Evolutionary conservation across 2,329 filamentous ascomycete genomes (phyloP), one percentile per base, ranked within the genome.

Genomic region (Endocalyx cinctus): DNA sequence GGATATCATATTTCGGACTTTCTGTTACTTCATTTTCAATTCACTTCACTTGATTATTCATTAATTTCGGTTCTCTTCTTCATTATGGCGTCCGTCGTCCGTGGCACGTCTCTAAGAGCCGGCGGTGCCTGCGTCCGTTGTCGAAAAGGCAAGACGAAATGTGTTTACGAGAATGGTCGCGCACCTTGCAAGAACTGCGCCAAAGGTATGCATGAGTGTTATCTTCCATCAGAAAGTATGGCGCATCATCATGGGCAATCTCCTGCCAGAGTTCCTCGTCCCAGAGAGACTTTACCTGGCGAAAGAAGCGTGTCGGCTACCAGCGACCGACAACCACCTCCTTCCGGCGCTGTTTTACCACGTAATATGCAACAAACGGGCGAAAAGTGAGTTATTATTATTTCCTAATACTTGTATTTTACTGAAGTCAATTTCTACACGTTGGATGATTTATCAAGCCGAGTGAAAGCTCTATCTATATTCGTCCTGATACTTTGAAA

Each of bases 111-210:
- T 57, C 70, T 77, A 35, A 67, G 74, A 52, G 74, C 74, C 55
- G 74, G 74, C 52, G 74, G 73, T 48, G 74, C 74, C 48, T 79
- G 74, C 46, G 74, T 78, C 45, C 72, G 74, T 57, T 79, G 74
- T 58, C 72, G 74, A 55, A 79, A 78, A 53, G 74, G 74, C 60
- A 79, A 79, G 58, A 79, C 74, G 33, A 78, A 77, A 50, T 79
- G 74, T 42, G 74, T 78, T 48, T 79, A 79, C 60, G 74, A 78
- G 42, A 77, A 75, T 47, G 74, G 73, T 32, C 66, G 72, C 52
- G 70, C 73, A n/a, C 74, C 74, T 10, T 79, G 74, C 63, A 74
- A 75, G 54, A 79, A 79, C 58, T 79, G 74, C 58, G 71, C 72
- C 29, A 79, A 79, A 57, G 74, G 74, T 39, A 72, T 77, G 70